Evolutionary conservation across 176 grass and related monocot genomes (phyloP), one percentile per base, ranked within the genome.

Genomic region (Tuctoria greenei): DNA sequence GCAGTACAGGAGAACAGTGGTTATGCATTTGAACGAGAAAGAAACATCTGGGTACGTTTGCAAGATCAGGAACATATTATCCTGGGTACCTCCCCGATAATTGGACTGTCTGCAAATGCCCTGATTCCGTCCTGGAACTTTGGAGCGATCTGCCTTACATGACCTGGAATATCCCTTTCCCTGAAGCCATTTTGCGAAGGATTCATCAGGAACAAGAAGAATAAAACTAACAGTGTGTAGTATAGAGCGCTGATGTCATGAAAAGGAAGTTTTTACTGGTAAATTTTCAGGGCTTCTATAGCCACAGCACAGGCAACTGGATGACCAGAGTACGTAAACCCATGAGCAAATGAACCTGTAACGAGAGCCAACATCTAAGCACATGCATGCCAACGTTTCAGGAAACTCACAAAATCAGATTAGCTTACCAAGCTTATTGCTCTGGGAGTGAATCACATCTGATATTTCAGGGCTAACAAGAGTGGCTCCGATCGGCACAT

Each of bases 261-360:
- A 71, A 15, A 65, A 66, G 0, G 60, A 24, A 50, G 11, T 65
- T 31, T 83, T 31, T 83, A 92, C 95, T 83, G 80, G 40, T 99
- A 95, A 76, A 99, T 82, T 73, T 92, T 95, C 69, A 99, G 63
- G 27, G 95, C 84, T 89, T 99, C 95, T 66, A 99, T 58, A 38
- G 95, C 91, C 5, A 99, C 95, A 64, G 91, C 89, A 72, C 95
- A 99, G 16, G 91, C 80, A 37, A 94, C 87, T 44, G 95, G 95
- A 86, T 99, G 95, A 3, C 95, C 91, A 0, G 95, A 99, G 68
- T 95, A 95, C 38, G 95, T 99, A 83, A 99, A 99, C 39, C 95
- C 95, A 84, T 99, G 91, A 80, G 91, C 23, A 91, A 99, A 99
- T 49, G 95, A 90, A 82, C 95, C 95, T 99, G 62, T 25, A 76